A percentile compares a stretch with the other conserved stretches of the same genome.
Evolutionary conservation across 164 flowering plant genomes (phyloP).

Genomic region (Sextonia rubra): DNA sequence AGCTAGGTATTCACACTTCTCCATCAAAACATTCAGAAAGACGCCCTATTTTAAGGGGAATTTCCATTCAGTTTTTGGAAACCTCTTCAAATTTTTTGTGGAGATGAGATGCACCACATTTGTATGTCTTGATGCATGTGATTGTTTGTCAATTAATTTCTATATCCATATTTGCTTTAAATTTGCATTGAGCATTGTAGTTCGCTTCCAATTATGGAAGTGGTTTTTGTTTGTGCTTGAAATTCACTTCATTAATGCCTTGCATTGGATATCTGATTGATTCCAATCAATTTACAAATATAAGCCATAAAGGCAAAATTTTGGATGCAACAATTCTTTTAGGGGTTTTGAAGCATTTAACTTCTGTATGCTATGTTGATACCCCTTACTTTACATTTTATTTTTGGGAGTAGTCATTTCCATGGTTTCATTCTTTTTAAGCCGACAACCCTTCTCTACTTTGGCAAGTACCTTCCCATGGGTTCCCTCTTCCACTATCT

Average conservation of each 20-base stretch:
- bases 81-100: too few species aligned
- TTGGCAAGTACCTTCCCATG: slow-evolving; percentile 28
- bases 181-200: not conserved
- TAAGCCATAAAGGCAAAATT: too few species aligned
- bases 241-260: not conserved
- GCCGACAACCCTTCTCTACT: slow-evolving; percentile 29
- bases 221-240: not conserved
- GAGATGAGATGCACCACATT: too few species aligned
- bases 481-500: slow-evolving; percentile 38
- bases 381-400: not conserved
- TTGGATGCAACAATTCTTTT: too few species aligned
- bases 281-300: too few species aligned
- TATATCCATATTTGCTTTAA: not conserved
- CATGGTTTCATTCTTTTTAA: not conserved
- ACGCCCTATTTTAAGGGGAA: too few species aligned
- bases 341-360: not conserved
- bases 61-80: too few species aligned
- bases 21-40: too few species aligned
- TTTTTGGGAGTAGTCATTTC: not conserved
- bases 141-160: not conserved
- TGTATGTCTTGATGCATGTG: too few species aligned
- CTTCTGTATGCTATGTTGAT: not conserved
- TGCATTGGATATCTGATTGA: not conserved
- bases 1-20: too few species aligned
- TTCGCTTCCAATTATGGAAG: not conserved